A percentile compares a stretch with the other conserved stretches of the same genome.
Evolutionary conservation across 2,329 filamentous ascomycete species (phyloP).

Genomic region (Dichotomopilus funicola): DNA sequence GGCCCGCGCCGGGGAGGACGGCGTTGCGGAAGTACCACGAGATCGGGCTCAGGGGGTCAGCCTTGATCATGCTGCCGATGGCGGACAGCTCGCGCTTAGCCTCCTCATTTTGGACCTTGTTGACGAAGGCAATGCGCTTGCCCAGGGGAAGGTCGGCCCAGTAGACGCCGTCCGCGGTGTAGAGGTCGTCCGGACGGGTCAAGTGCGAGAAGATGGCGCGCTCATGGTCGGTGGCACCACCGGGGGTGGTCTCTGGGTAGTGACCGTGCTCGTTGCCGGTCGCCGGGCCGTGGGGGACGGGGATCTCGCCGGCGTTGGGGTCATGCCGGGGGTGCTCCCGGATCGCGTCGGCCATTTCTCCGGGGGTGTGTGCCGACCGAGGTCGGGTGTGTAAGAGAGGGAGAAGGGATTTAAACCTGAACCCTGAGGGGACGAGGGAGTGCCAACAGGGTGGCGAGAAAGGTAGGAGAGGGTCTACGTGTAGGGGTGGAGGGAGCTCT

Average conservation of each 20-base stretch:
- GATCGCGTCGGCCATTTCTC: slow-evolving; percentile 29
- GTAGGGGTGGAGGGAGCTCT: too few species aligned
- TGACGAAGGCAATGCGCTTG: slow-evolving; percentile 69
- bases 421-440: too few species aligned
- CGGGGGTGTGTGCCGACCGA: neutral
- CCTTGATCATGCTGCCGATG: slow-evolving; percentile 76
- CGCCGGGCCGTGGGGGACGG: slow-evolving; percentile 47
- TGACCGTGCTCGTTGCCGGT: slow-evolving; percentile 45
- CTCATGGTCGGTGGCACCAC: slow-evolving; percentile 39
- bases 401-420: too few species aligned
- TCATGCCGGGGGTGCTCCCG: slow-evolving; percentile 37
- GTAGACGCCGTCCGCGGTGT: slow-evolving; percentile 75
- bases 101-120: slow-evolving; percentile 64
- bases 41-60: slow-evolving; percentile 78
- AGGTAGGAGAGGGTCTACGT: too few species aligned
- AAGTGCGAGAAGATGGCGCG: slow-evolving; percentile 66
- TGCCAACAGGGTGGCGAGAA: too few species aligned
- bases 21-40: slow-evolving; percentile 84
- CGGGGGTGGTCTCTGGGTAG: slow-evolving; percentile 30
- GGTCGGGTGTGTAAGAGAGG: too few species aligned
- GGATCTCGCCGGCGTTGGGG: slow-evolving; percentile 44
- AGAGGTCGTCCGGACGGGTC: slow-evolving; percentile 83
- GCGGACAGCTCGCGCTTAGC: slow-evolving; percentile 57
- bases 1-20: slow-evolving; percentile 84
- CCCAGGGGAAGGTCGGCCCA: slow-evolving; percentile 79